Evolutionary conservation across 495 filamentous ascomycete species (phyloP).

Genomic region (Penicillium pulvis): DNA sequence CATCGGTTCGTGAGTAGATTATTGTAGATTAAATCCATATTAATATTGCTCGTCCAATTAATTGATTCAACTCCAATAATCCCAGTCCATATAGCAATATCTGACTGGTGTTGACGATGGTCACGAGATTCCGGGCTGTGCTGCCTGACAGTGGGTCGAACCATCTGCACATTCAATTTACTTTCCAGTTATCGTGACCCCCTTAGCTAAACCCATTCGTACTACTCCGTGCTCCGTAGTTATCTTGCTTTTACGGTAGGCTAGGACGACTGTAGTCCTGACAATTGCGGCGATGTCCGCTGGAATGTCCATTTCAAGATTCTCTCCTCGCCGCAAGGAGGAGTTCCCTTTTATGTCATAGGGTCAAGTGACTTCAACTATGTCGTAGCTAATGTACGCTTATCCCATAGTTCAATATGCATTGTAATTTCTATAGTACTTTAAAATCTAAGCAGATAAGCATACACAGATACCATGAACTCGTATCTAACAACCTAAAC

Average conservation of each 20-base stretch:
- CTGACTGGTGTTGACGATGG: neutral
- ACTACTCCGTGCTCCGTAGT: neutral
- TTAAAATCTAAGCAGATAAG: too few species aligned
- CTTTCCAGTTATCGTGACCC: slow-evolving; percentile 5
- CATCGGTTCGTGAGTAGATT: neutral
- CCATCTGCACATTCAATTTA: neutral
- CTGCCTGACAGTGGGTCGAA: slow-evolving; percentile 10
- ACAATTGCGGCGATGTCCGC: neutral
- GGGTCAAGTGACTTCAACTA: neutral
- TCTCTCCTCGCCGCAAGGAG: neutral
- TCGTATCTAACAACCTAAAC: neutral
- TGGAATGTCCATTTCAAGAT: neutral
- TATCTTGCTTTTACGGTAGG: neutral
- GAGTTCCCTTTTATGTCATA: slow-evolving; percentile 1
- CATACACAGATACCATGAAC: too few species aligned
- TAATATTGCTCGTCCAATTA: neutral
- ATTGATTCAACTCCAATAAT: neutral
- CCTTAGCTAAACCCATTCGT: slow-evolving; percentile 1
- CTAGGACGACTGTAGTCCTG: neutral
- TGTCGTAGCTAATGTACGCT: neutral
- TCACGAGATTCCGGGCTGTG: slow-evolving; percentile 6
- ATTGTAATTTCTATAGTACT: too few species aligned
- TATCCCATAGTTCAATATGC: neutral
- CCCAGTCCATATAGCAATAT: neutral
- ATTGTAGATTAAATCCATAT: neutral